Conservation (phyloP, 257 asterid species). For the Marsdenia floribunda region DNA sequence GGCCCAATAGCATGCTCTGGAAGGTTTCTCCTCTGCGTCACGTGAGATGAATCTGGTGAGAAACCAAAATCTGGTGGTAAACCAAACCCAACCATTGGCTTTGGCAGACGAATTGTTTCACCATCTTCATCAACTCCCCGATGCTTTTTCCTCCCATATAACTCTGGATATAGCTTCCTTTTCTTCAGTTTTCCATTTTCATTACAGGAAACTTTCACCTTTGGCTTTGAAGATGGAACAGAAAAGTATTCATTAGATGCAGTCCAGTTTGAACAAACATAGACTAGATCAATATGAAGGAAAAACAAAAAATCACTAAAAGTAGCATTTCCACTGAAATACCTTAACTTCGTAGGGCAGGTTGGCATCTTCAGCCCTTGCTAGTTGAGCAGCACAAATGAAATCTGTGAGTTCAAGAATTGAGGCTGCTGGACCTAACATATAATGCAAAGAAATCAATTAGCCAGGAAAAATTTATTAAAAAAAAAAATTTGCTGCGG, state of each 20-base stretch:
- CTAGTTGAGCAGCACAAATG: slow-evolving; percentile 74
- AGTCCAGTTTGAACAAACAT: neutral
- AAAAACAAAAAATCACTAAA: neutral
- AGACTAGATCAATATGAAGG: neutral
- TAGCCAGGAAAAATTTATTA: neutral
- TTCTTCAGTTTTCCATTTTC: slow-evolving; percentile 26
- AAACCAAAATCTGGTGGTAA: slow-evolving; percentile 25
- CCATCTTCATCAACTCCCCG: slow-evolving; percentile 16
- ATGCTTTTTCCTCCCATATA: slow-evolving; percentile 19
- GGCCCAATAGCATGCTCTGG: slow-evolving; percentile 38
- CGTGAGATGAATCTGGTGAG: neutral
- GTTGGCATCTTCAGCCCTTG: slow-evolving; percentile 51
- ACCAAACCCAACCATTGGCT: slow-evolving; percentile 43
- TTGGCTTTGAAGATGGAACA: slow-evolving; percentile 23
- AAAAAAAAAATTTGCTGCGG: neutral
- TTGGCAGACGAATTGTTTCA: slow-evolving; percentile 33
- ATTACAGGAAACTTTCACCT: slow-evolving; percentile 10
- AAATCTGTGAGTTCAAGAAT: slow-evolving; percentile 51
- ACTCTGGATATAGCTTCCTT: slow-evolving; percentile 16
- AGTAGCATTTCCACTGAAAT: slow-evolving; percentile 6
- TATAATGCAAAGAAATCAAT: neutral
- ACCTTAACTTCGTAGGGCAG: slow-evolving; percentile 63
- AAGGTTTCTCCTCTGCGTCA: slow-evolving; percentile 23
- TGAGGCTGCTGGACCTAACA: slow-evolving; percentile 62
- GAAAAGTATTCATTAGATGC: neutral